Evolutionary conservation across 768 basidiomycete species (phyloP), one percentile per base, ranked within the genome.

Genomic region (Asterophora parasitica): DNA sequence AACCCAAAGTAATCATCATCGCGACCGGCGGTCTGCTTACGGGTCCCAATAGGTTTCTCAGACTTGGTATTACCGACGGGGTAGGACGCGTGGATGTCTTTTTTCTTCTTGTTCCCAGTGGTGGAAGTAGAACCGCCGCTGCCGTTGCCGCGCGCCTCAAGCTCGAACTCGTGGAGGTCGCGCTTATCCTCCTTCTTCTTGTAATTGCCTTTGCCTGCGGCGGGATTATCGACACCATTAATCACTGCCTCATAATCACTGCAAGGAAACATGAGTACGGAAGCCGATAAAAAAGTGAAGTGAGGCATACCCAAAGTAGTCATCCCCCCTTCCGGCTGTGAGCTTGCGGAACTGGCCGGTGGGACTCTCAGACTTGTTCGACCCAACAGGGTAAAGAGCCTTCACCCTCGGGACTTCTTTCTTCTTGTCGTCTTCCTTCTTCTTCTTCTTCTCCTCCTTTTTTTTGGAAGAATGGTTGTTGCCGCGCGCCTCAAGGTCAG

Each of bases 181-280:
- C 42, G 41, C 30, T 40, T 40, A 1, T n/a, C 16, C 23, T 36
- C 10, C n/a, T n/a, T n/a, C n/a, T n/a, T n/a, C 41, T n/a, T n/a
- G n/a, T n/a, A n/a, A n/a, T 49, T 49, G 33, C 48, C 48, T 16
- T 49, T 49, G 9, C 48, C 48, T 7, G 48, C 41, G 8, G 48
- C 48, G 1, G 48, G 48, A 19, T 49, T 49, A 26, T 49, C 16
- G 23, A 49, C 48, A 17, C 48, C 48, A 26, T 28, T 35, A 3
- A 42, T 49, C 48, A 49, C 37, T 15, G 34, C 43, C 12, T 42
- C 26, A 26, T 35, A 43, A 33, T 49, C 48, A 20, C 48, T 49
- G n/a, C 1, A 2, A 27, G 15, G 10, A 34, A 16, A 16, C 19
- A 11, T 26, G n/a, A n/a, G n/a, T 10, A 39, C n/a, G 2, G 6